Base-by-base conservation (phyloP, 2,329 filamentous ascomycete species). In the Hymenoscyphus salicellus region DNA sequence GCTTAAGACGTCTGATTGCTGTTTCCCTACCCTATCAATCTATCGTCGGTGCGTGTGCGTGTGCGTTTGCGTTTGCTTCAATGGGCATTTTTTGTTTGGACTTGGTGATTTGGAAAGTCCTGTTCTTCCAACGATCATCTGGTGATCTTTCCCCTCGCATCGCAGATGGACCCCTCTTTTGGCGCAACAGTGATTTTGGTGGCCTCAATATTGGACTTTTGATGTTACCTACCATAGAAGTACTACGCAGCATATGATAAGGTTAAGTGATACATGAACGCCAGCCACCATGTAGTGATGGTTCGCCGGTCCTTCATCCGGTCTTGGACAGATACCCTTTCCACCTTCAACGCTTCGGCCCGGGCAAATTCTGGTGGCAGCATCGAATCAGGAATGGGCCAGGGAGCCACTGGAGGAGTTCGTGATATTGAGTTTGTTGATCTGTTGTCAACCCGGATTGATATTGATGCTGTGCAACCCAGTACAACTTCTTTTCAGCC, bases 221-320 rank as follows among this genome's bases (percentile, higher is more conserved):
- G 10, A 10, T 43, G 41, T n/a, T 6, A 43, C 28, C 28, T 30
- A 14, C 23, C 3, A 23, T 52, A n/a, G n/a, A n/a, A n/a, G n/a
- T n/a, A 14, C 46, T 52, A 11, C 8, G 20, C 49, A 41, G 49
- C 20, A 56, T 62, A 49, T 57, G 60, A 62, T 62, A 62, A 57
- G 52, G 60, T 57, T 62, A 62, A 57, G 52, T 57, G 52, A 62
- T 56, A 62, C 52, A 41, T 32, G 26, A 32, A 14, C 23, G 20
- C 41, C 46, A 23, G n/a, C n/a, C n/a, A n/a, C n/a, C 46, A 26
- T 14, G 11, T 52, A 20, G 20, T 16, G 20, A 52, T 52, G 23
- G n/a, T 17, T 33, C 33, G 30, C 11, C 43, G 10, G 59, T 17
- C 17, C 43, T 56, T 57, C 60, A 62, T 56, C 60, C 60, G 52